Conservation (phyloP, 257 asterid genomes). For the Prunella vulgaris region DNA sequence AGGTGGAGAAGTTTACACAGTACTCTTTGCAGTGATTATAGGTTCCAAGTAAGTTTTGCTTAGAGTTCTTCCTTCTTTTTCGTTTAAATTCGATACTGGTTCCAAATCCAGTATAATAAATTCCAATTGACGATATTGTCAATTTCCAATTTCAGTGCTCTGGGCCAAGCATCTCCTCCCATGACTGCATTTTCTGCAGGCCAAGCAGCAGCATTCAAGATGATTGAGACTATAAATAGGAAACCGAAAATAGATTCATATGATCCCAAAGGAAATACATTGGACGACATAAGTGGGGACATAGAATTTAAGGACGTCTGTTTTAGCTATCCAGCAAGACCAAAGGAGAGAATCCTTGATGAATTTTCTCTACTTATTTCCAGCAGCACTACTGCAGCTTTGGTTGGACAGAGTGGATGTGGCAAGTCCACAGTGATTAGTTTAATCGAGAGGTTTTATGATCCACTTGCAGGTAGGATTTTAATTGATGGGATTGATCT, state of each 20-base stretch:
- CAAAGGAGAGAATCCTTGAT: constrained; percentile 33
- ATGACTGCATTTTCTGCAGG: constrained; percentile 40
- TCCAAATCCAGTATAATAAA: background rate
- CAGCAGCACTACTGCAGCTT: constrained; percentile 38
- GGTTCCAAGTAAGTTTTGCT: constrained; percentile 39
- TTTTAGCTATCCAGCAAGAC: constrained; percentile 52
- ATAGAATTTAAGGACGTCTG: constrained; percentile 31
- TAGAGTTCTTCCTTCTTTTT: background rate
- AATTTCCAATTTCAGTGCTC: constrained; percentile 16
- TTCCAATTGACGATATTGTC: background rate
- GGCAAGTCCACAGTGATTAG: constrained; percentile 54
- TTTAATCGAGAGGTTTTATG: constrained; percentile 53
- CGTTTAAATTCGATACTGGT: background rate
- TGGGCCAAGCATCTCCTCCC: constrained; percentile 42
- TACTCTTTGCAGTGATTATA: constrained; percentile 26
- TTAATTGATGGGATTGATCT: constrained; percentile 41
- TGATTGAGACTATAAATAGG: constrained; percentile 48
- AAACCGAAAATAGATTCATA: constrained; percentile 43
- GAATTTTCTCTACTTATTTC: constrained; percentile 37
- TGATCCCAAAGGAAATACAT: constrained; percentile 30
- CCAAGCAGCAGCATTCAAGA: constrained; percentile 41
- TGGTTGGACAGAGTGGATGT: constrained; percentile 66
- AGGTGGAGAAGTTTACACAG: constrained; percentile 35
- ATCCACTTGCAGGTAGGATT: constrained; percentile 43
- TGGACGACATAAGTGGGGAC: constrained; percentile 40